Percentiles rank a stretch among this genome's conserved stretches.
Conservation (phyloP, 805 yeast genomes). For the Metschnikowia lunata region DNA sequence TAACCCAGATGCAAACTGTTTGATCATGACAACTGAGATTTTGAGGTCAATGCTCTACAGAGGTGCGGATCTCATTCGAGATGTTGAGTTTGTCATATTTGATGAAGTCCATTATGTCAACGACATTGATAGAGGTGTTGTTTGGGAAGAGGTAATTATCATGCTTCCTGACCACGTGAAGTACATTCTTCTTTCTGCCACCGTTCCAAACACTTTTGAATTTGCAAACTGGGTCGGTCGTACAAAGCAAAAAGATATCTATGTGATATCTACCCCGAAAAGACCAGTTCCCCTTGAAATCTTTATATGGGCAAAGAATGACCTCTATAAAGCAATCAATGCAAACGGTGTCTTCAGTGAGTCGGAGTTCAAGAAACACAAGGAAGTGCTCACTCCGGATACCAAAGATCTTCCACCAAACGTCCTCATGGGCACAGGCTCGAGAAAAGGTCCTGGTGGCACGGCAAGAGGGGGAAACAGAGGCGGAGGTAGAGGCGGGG, state of each 20-base stretch:
- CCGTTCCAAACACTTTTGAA: conserved; percentile 97
- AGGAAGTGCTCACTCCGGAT: conserved; percentile 44
- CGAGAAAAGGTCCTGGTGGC: conserved; percentile 42
- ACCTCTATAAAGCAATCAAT: conserved; percentile 68
- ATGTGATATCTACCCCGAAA: conserved; percentile 92
- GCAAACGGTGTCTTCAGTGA: conserved; percentile 67
- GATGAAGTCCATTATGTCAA: conserved; percentile 98
- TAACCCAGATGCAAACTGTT: conserved; percentile 91
- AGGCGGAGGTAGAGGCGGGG: conserved; percentile 18
- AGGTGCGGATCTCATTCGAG: conserved; percentile 94
- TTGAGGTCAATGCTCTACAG: conserved; percentile 91
- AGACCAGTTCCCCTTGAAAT: conserved; percentile 96
- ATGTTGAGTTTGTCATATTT: conserved; percentile 94
- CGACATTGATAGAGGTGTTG: conserved; percentile 96
- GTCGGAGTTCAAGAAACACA: conserved; percentile 57
- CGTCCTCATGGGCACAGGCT: conserved; percentile 35
- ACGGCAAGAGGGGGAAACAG: conserved; percentile 42
- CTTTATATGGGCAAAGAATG: conserved; percentile 75
- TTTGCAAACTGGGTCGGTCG: conserved; percentile 99
- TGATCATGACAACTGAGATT: conserved; percentile 97
- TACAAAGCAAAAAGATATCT: conserved; percentile 91
- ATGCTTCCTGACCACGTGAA: conserved; percentile 97
- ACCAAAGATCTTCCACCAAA: conserved; percentile 32
- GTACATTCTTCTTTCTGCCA: conserved; percentile 86
- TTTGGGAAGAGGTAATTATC: conserved; percentile 98